Percentiles rank a stretch among this genome's conserved stretches.
Conservation (phyloP, 495 filamentous ascomycete species). For the Xylaria venustula region DNA sequence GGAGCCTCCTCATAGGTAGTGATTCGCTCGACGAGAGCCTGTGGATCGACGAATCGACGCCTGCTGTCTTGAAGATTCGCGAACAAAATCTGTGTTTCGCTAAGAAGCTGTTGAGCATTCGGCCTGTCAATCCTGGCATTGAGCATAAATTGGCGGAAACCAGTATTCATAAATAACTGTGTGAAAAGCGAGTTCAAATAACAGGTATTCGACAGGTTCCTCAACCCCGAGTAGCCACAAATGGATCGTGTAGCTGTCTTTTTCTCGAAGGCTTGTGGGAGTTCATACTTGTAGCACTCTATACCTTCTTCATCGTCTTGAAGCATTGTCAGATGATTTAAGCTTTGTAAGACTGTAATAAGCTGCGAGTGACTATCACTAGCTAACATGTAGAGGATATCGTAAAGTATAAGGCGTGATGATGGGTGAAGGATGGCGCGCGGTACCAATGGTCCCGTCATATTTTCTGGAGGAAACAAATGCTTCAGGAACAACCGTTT, state of each 20-base stretch:
- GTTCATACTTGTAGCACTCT: constrained; percentile 50
- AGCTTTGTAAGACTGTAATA: constrained; percentile 47
- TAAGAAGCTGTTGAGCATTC: constrained; percentile 65
- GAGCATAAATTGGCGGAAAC: constrained; percentile 84
- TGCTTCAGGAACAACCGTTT: constrained; percentile 63
- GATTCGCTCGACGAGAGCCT: constrained; percentile 69
- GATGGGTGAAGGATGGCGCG: constrained; percentile 48
- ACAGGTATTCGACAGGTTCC: constrained; percentile 93
- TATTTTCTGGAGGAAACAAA: constrained; percentile 63
- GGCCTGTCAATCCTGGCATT: constrained; percentile 50
- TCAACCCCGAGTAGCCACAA: constrained; percentile 78
- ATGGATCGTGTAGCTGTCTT: constrained; percentile 66
- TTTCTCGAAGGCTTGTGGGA: constrained; percentile 61
- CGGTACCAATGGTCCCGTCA: constrained; percentile 21
- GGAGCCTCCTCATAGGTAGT: constrained; percentile 77
- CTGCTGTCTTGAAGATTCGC: constrained; percentile 80
- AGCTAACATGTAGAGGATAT: constrained; percentile 58
- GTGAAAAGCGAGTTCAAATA: constrained; percentile 96
- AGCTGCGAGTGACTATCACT: constrained; percentile 54
- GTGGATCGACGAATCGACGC: constrained; percentile 68
- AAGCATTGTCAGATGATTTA: constrained; percentile 54
- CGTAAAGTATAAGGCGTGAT: constrained; percentile 64
- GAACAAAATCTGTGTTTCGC: constrained; percentile 79
- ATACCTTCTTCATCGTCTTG: constrained; percentile 28
- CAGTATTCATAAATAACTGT: constrained; percentile 94